Base-by-base conservation (phyloP, 208 protist genomes). In the Jaenimonas drosophilae region DNA sequence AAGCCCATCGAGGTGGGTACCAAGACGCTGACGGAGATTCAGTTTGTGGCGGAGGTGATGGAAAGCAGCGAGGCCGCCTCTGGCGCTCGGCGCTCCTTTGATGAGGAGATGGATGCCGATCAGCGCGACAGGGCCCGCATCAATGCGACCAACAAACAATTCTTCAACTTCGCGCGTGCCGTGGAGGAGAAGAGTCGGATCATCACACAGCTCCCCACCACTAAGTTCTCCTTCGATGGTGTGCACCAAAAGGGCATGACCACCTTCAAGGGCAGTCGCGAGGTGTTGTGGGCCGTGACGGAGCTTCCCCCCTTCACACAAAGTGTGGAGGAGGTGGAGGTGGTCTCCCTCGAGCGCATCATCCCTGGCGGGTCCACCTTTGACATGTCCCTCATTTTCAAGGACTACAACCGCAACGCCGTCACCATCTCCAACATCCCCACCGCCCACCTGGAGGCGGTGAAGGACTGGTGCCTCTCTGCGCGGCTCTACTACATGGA, bases 381-480 rank as follows among this genome's bases (percentile, higher is more conserved):
- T 72, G 97, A 99, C 70, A 84, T 99, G 51, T 83, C 96, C 4
- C 80, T 99, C 40, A 86, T 99, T n/a, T 86, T 94, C 46, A 99
- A 98, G 63, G 95, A 98, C 68, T 98, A 97, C 70, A 76, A 70
- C 53, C 88, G 59, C 31, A 63, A 70, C 2, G 62, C 74, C 21
- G 54, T 88, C 16, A 75, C 70, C 2, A 75, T 94, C 40, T 78
- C 52, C 36, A 74, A 64, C 2, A 83, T 90, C 20, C 66, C 72
- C 7, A 54, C 57, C 17, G 50, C 53, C 21, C 61, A 56, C 17
- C 57, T 91, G 1, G 77, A 91, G 14, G 37, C 48, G 23, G 63
- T 91, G 30, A 90, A 87, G 60, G 82, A 91, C 49, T 89, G 80
- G 80, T 88, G 80, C 52, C 70, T 88, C 31, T 64, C 56, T 34